Evolutionary conservation across 495 filamentous ascomycete species (phyloP), one percentile per base, ranked within the genome.

Genomic region (Penicillium goetzii): DNA sequence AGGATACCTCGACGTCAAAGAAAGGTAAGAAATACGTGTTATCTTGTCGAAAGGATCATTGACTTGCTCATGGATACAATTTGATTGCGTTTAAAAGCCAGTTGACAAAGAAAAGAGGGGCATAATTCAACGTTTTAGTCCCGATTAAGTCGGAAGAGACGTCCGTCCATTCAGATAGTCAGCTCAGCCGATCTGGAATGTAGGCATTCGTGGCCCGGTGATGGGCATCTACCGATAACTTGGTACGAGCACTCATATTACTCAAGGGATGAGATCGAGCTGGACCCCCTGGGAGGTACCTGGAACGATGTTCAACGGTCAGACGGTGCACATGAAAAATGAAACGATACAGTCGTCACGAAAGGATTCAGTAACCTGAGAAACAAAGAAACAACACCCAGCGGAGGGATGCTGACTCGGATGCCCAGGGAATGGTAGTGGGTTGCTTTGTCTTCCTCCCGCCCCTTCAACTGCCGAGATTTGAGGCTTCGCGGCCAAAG

Each of bases 201-300:
- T 23, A 7, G 41, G 41, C 9, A 21, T 45, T n/a, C n/a, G n/a
- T n/a, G n/a, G n/a, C n/a, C n/a, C n/a, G n/a, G n/a, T n/a, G n/a
- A n/a, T n/a, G n/a, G n/a, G n/a, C n/a, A n/a, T n/a, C n/a, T n/a
- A n/a, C n/a, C n/a, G n/a, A n/a, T n/a, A n/a, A n/a, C n/a, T 30
- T 6, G 28, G 28, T 30, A 30, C 3, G 6, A 2, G 28, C 28
- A 15, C 9, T 6, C 21, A 25, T 2, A 49, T 49, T 25, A 17
- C 63, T 47, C 26, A 90, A 92, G 61, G 91, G 92, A 43, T 94
- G 94, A 70, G 92, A 95, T 69, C 92, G n/a, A 45, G 41, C 1
- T 91, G 3, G 90, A 93, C 11, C 79, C 81, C 41, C 85, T 95
- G 36, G 92, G 92, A 52, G 92, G 95, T 76, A 87, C 88, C 63